These are phyloP conservation scores for Puya raimondii DNA, from an alignment of 176 grass and related monocot genomes.

Conservation along the genomic window DNA sequence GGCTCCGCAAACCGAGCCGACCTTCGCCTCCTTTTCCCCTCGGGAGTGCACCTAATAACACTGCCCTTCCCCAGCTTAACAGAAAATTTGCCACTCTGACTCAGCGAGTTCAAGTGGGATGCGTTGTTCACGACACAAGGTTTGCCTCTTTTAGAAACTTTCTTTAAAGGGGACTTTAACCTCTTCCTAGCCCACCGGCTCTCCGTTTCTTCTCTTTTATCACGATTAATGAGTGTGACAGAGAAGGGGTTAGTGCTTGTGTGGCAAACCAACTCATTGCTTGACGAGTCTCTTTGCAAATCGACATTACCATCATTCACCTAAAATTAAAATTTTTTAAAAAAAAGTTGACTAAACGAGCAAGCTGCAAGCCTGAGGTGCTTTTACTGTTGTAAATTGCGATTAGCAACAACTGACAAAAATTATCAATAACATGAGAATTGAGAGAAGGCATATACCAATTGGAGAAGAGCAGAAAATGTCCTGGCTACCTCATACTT, in stretches of 20 bases:
- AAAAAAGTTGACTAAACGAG: not conserved
- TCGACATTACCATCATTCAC: conserved; percentile 74
- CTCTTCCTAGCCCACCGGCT: conserved; percentile 50
- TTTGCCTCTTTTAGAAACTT: conserved; percentile 17
- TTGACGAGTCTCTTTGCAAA: conserved; percentile 46
- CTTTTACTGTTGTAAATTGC: not conserved
- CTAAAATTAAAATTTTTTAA: conserved; percentile 32
- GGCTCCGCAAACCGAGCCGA: conserved; percentile 22
- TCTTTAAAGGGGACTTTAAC: conserved; percentile 49
- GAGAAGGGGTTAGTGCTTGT: conserved; percentile 68
- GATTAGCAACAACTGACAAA: not conserved
- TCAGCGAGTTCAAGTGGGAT: conserved; percentile 27
- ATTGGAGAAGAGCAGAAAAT: conserved; percentile 97
- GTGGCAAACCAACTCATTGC: conserved; percentile 57
- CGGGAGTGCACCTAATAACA: conserved; percentile 50
- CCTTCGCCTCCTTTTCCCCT: conserved; percentile 69
- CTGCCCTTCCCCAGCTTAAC: conserved; percentile 32
- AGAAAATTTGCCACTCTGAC: conserved; percentile 42
- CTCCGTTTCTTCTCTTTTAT: conserved; percentile 22
- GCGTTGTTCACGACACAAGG: conserved; percentile 13
- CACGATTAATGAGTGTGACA: conserved; percentile 35
- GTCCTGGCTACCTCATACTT: conserved; percentile 83
- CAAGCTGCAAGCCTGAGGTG: not conserved
- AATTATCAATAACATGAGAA: not conserved
- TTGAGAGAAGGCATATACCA: conserved; percentile 37